Base-by-base conservation (phyloP, 257 asterid species). In the Solanum dulcamara region DNA sequence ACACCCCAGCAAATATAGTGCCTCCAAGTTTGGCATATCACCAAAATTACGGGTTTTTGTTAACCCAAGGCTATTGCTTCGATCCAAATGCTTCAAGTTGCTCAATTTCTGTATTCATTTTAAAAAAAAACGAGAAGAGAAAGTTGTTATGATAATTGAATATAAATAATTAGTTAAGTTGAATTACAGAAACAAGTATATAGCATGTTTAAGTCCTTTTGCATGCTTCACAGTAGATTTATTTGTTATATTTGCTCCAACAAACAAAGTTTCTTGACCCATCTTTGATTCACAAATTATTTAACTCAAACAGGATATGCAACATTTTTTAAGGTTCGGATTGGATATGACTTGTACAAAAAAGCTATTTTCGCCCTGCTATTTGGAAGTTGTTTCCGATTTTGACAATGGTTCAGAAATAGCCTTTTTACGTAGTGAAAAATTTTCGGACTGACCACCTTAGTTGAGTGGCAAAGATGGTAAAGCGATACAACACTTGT, bases 341-440 rank as follows among this genome's bases (percentile, higher is more conserved):
- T 10, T 0, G 4, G 8, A 35, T 32, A 68, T 68, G 35, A 28
- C 38, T 12, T 11, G 71, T 62, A 26, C 20, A 6, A 64, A 28
- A 13, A 64, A 2, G 38, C 10, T 30, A 28, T 64, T 64, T 28
- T 64, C 5, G 2, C 4, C 5, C 13, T 0, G 5, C 1, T 9
- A 4, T 53, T 20, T 53, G 7, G 2, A 7, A 0, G 1, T 26
- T 26, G 15, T 62, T 4, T 15, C 15, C 0, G 0, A 11, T 62
- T 26, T 62, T 26, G 38, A 64, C 10, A 64, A 14, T 5, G 10
- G 17, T 14, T 64, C n/a, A 13, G 17, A 24, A 59, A 13, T 24
- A 24, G 3, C 4, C 14, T 15, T 15, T 51, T 35, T 35, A 35
- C 38, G 0, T 48, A 14, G 3, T 48, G 55, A 59, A 59, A n/a